Evolutionary conservation across 2,329 filamentous ascomycete genomes (phyloP).

Genomic region (Penicillium griseofulvum): DNA sequence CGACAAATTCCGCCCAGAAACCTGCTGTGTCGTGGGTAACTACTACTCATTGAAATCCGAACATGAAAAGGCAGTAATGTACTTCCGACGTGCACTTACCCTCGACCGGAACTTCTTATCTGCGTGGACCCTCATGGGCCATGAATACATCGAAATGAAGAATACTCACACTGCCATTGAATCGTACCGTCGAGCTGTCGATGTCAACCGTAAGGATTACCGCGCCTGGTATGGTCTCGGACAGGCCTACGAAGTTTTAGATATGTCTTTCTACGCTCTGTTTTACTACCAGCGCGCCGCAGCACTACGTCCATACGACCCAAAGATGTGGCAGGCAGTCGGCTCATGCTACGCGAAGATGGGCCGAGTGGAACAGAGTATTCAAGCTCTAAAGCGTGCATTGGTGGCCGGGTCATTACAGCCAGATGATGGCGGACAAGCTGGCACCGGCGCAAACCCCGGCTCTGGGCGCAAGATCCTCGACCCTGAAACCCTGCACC

Average conservation of each 20-base stretch:
- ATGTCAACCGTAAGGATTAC: slow-evolving; percentile 94
- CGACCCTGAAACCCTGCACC: slow-evolving; percentile 85
- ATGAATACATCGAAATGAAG: slow-evolving; percentile 97
- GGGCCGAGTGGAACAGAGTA: slow-evolving; percentile 80
- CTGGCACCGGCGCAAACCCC: slow-evolving; percentile 13
- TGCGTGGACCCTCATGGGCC: slow-evolving; percentile 98
- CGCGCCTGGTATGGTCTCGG: slow-evolving; percentile 97
- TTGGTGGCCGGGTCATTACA: slow-evolving; percentile 85
- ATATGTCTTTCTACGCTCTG: slow-evolving; percentile 95
- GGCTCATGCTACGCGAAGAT: slow-evolving; percentile 90
- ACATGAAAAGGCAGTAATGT: slow-evolving; percentile 97
- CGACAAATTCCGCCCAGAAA: slow-evolving; percentile 95
- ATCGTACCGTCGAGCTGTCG: slow-evolving; percentile 90
- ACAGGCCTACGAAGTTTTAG: slow-evolving; percentile 94
- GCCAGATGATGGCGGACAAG: slow-evolving; percentile 41
- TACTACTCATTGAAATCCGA: slow-evolving; percentile 93
- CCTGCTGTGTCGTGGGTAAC: slow-evolving; percentile 94
- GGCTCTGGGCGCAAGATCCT: slow-evolving; percentile 55
- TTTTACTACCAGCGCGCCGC: slow-evolving; percentile 98
- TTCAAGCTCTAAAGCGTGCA: slow-evolving; percentile 91
- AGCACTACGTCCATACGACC: slow-evolving; percentile 88
- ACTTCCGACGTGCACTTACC: slow-evolving; percentile 89
- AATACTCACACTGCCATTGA: slow-evolving; percentile 98
- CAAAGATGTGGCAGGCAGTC: slow-evolving; percentile 98
- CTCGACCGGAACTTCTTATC: slow-evolving; percentile 87